Base-by-base conservation (phyloP, 768 basidiomycete genomes). In the Chlorophyllum brunneum region DNA sequence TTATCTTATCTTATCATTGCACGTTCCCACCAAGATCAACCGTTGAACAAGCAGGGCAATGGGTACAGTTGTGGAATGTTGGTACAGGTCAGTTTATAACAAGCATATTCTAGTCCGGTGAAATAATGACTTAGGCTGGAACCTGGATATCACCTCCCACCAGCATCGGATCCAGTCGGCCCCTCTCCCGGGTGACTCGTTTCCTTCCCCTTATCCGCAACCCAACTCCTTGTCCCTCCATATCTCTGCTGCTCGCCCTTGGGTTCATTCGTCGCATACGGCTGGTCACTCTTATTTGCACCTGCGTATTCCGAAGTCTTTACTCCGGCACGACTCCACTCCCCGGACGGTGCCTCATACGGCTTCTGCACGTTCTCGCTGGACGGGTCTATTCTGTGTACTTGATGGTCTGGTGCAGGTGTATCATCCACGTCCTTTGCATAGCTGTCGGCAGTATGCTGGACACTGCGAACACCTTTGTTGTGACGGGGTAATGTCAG, bases 391-490 rank as follows among this genome's bases (percentile, higher is more conserved):
- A 63, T 48, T 31, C 62, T 58, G 44, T 61, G 55, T 7, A 63
- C 57, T 24, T 47, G 54, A 36, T 40, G 47, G 37, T 63, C 62
- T 15, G 39, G 15, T 0, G 57, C 55, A 22, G 60, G 59, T 3
- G 57, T 48, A 2, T 16, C 41, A 31, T 63, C 62, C 9, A 63
- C 56, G 5, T 61, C 62, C 42, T 58, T 59, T 11, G 57, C 51
- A 24, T 63, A 63, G 27, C 54, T 57, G 41, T 63, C 62, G 2
- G 50, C 33, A 18, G 57, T 63, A 34, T 63, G 61, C 20, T 54
- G 37, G 15, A 45, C 43, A 16, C n/a, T 39, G 29, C 37, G 22
- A 11, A 43, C 13, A 31, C 10, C n/a, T 10, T 20, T 38, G 41
- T 27, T 27, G 41, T 43, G 26, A n/a, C 16, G 27, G 18, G 43